A percentile compares a stretch with the other conserved stretches of the same genome.
phyloP scores from a whole-genome alignment of 768 basidiomycete genomes.

The Leccinum barrowsii region DNA sequence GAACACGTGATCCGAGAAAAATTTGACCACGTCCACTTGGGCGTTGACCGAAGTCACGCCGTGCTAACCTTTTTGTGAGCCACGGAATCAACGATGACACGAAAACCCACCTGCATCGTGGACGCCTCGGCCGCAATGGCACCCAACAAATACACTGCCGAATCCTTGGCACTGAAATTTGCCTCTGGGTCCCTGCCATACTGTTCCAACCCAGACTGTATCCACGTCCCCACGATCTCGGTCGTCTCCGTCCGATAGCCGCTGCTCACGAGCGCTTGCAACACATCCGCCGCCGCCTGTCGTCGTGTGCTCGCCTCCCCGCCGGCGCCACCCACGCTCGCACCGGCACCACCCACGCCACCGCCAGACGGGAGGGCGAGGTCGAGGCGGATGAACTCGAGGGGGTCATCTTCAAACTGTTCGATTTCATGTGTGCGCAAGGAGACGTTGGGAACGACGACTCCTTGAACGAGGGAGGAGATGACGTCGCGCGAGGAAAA shows the following conservation, averaged over 20 bases:
- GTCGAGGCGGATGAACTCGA: slow-evolving; percentile 90
- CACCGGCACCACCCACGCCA: slow-evolving; percentile 34
- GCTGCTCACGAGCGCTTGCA: slow-evolving; percentile 80
- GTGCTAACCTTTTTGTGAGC: slow-evolving; percentile 45
- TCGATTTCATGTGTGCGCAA: slow-evolving; percentile 89
- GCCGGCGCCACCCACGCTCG: slow-evolving; percentile 35
- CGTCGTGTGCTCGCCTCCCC: slow-evolving; percentile 81
- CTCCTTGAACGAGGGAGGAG: slow-evolving; percentile 77
- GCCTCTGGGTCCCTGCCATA: slow-evolving; percentile 58
- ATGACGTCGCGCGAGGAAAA: slow-evolving; percentile 84
- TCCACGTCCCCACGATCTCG: slow-evolving; percentile 82
- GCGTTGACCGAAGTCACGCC: slow-evolving; percentile 93
- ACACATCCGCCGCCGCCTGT: slow-evolving; percentile 93
- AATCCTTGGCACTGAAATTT: slow-evolving; percentile 91
- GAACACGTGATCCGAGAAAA: slow-evolving; percentile 91
- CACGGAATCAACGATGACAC: neutral
- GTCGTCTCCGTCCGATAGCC: slow-evolving; percentile 87
- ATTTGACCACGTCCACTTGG: slow-evolving; percentile 90
- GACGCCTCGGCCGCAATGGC: slow-evolving; percentile 89
- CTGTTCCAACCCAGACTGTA: slow-evolving; percentile 64
- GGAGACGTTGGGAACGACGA: slow-evolving; percentile 90
- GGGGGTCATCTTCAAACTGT: slow-evolving; percentile 95
- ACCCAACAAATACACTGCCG: slow-evolving; percentile 89
- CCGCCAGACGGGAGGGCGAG: slow-evolving; percentile 58
- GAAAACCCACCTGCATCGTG: slow-evolving; percentile 63